A percentile compares a stretch with the other conserved stretches of the same genome.
phyloP scores from a whole-genome alignment of 768 basidiomycete genomes.

The Pulveroboletus sp. region DNA sequence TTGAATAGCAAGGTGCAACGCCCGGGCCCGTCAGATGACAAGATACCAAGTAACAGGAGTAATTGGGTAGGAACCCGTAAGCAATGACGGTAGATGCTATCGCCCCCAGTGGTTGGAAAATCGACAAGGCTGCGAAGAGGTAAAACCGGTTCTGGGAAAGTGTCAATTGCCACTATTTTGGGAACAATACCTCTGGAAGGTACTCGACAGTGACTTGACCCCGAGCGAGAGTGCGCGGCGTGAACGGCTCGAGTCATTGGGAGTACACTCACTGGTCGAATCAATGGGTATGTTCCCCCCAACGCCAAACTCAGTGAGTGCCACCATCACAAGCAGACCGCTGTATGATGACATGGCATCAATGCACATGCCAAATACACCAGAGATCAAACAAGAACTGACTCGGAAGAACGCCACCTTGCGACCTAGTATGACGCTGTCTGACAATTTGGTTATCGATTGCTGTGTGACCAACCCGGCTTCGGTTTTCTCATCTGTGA shows the following conservation, averaged over 20 bases:
- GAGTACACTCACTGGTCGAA: conserved; percentile 10
- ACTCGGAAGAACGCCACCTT: conserved; percentile 13
- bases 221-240: neutral
- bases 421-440: conserved; percentile 7
- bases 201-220: conserved; percentile 12
- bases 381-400: conserved; percentile 12
- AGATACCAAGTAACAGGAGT: conserved; percentile 13
- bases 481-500: no score
- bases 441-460: conserved; percentile 3
- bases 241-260: neutral
- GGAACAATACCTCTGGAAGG: conserved; percentile 9
- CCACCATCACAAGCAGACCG: conserved; percentile 7
- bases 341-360: conserved; percentile 11
- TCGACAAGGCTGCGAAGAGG: conserved; percentile 11
- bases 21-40: conserved; percentile 13
- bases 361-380: conserved; percentile 12
- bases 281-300: conserved; percentile 17
- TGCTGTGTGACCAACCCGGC: no score
- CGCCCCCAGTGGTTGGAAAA: conserved; percentile 4
- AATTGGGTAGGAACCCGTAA: conserved; percentile 11
- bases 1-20: conserved; percentile 15
- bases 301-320: conserved; percentile 10
- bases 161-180: neutral
- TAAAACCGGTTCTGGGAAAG: conserved; percentile 10
- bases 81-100: neutral